phyloP scores from a whole-genome alignment of 2,329 filamentous ascomycete genomes.

The Pseudogymnoascus sp. region DNA sequence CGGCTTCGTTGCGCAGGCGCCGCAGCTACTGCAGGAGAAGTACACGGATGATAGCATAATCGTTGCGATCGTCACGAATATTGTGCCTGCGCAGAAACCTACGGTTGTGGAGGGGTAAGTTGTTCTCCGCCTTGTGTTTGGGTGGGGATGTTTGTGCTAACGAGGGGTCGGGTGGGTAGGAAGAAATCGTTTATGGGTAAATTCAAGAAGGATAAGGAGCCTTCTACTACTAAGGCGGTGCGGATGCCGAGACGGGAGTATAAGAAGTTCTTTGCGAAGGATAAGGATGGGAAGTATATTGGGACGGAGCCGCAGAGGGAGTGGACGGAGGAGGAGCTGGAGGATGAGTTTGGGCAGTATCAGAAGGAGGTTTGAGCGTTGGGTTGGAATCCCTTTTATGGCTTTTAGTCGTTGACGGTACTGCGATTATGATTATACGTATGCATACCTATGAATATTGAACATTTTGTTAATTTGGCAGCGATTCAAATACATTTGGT shows the following conservation, averaged over 20 bases:
- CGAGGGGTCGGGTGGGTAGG: not conserved
- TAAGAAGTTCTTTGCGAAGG: constrained; percentile 25
- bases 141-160: not conserved
- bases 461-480: not conserved
- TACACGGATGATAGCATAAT: constrained; percentile 28
- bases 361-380: not conserved
- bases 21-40: constrained; percentile 21
- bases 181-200: constrained; percentile 13
- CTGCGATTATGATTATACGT: not conserved
- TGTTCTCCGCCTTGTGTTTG: not conserved
- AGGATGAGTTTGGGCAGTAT: constrained; percentile 22
- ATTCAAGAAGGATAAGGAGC: constrained; percentile 9
- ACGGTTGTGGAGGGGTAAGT: not conserved
- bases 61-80: constrained; percentile 22
- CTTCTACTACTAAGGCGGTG: constrained; percentile 21
- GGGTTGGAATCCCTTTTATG: not conserved
- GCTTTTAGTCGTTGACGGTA: not conserved
- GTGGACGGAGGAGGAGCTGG: constrained; percentile 28
- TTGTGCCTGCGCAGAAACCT: constrained; percentile 11
- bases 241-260: constrained; percentile 29
- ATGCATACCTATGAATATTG: not conserved
- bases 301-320: constrained; percentile 24
- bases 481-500: not conserved
- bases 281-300: constrained; percentile 22
- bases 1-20: constrained; percentile 16